phyloP scores from a whole-genome alignment of 768 basidiomycete species.

The Lactifluus subvellereus region DNA sequence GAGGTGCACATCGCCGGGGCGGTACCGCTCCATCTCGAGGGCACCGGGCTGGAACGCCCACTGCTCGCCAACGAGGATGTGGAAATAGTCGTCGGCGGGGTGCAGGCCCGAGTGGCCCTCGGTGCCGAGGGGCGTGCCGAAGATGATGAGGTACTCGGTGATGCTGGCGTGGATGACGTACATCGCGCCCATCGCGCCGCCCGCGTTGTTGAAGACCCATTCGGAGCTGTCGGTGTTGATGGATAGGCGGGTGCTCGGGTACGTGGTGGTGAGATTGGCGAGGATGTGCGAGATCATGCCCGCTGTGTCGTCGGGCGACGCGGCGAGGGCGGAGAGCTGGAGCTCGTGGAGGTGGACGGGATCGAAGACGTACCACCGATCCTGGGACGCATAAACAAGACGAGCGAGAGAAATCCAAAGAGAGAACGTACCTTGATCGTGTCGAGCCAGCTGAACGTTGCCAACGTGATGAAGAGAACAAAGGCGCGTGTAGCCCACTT shows the following conservation, averaged over 20 bases:
- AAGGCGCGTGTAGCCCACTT: constrained; percentile 12
- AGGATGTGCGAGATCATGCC: constrained; percentile 81
- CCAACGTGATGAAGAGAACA: constrained; percentile 3
- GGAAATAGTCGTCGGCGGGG: constrained; percentile 97
- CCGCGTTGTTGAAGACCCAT: constrained; percentile 97
- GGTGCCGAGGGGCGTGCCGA: constrained; percentile 93
- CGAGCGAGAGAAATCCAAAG: no score
- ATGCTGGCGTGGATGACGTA: constrained; percentile 95
- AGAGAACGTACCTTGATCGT: constrained; percentile 16
- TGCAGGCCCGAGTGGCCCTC: constrained; percentile 95
- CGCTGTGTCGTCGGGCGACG: constrained; percentile 55
- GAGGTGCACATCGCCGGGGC: constrained; percentile 78
- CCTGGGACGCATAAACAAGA: constrained; percentile 36
- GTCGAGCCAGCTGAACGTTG: constrained; percentile 21
- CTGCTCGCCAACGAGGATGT: constrained; percentile 91
- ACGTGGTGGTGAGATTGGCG: constrained; percentile 66
- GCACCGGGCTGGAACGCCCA: constrained; percentile 85
- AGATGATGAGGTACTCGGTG: constrained; percentile 95
- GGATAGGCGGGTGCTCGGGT: constrained; percentile 55
- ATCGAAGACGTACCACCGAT: constrained; percentile 84
- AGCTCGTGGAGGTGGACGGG: constrained; percentile 66
- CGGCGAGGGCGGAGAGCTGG: constrained; percentile 64
- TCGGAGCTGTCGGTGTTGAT: constrained; percentile 56
- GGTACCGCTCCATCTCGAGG: constrained; percentile 81
- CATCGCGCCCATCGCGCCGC: constrained; percentile 98